Conservation (phyloP, 176 grass and related monocot species). For the Oryza nivara region DNA sequence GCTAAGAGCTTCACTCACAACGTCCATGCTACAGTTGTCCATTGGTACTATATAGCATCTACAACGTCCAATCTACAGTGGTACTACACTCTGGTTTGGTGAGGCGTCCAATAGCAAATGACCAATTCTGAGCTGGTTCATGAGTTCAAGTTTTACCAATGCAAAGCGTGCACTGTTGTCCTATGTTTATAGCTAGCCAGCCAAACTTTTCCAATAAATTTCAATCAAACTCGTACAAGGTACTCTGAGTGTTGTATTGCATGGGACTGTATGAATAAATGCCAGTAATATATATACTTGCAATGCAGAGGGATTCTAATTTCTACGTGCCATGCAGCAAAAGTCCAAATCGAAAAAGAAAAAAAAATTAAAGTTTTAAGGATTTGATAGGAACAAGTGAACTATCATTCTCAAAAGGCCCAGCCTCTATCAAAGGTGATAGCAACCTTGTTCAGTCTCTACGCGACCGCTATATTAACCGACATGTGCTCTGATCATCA, state of each 20-base stretch:
- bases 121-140: neutral
- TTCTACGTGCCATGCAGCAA: neutral
- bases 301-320: neutral
- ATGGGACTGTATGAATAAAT: neutral
- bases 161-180: neutral
- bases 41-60: neutral
- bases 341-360: slow-evolving; percentile 16
- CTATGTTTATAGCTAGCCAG: neutral
- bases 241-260: neutral
- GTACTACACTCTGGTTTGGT: neutral
- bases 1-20: neutral
- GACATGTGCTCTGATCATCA: slow-evolving; percentile 17
- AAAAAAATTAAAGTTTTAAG: neutral
- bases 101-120: neutral
- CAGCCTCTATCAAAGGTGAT: slow-evolving; percentile 30
- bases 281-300: neutral
- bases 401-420: slow-evolving; percentile 24
- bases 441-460: slow-evolving; percentile 49
- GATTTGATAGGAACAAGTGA: slow-evolving; percentile 22
- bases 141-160: neutral
- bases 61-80: neutral
- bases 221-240: neutral
- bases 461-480: slow-evolving; percentile 37
- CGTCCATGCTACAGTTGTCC: neutral
- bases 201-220: neutral